A percentile compares a stretch with the other conserved stretches of the same genome.
Evolutionary conservation across 371 early-diverging fungal species (phyloP).

Genomic region (Mortierella sp.): DNA sequence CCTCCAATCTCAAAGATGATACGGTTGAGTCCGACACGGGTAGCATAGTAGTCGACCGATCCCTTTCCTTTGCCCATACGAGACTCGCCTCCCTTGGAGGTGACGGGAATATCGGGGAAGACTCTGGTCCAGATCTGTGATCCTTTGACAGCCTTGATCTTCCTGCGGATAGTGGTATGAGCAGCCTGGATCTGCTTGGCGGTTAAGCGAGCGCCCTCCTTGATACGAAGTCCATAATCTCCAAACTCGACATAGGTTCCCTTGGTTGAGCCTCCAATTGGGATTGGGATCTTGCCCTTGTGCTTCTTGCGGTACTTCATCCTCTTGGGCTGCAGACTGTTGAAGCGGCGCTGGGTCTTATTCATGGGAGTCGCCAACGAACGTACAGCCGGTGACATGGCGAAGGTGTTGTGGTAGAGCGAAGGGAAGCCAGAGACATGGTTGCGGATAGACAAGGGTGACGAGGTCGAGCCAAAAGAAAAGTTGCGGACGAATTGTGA

Average conservation of each 20-base stretch:
- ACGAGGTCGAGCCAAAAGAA: conserved; percentile 32
- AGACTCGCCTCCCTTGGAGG: conserved; percentile 91
- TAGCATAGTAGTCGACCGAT: conserved; percentile 93
- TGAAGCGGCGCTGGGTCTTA: conserved; percentile 65
- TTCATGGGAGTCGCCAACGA: conserved; percentile 45
- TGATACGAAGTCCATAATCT: conserved; percentile 90
- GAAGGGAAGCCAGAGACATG: conserved; percentile 52
- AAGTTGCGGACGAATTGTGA: conserved; percentile 51
- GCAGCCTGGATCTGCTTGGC: conserved; percentile 90
- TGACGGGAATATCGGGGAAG: conserved; percentile 95
- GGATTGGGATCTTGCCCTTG: conserved; percentile 90
- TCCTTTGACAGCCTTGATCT: conserved; percentile 91
- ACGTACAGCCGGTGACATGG: conserved; percentile 34
- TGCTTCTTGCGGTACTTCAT: conserved; percentile 91
- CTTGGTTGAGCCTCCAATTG: conserved; percentile 86
- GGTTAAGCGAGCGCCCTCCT: conserved; percentile 86
- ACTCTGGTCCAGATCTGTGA: conserved; percentile 89
- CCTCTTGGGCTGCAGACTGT: conserved; percentile 82
- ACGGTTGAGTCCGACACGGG: conserved; percentile 89
- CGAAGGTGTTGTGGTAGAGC: conserved; percentile 14
- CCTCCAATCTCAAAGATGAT: conserved; percentile 92
- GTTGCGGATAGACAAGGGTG: conserved; percentile 32
- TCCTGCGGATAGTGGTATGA: conserved; percentile 80
- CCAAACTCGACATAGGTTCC: conserved; percentile 92
- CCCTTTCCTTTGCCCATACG: conserved; percentile 99